Evolutionary conservation across 441 rosid species (phyloP).

Genomic region (Erodium chrysanthum): DNA sequence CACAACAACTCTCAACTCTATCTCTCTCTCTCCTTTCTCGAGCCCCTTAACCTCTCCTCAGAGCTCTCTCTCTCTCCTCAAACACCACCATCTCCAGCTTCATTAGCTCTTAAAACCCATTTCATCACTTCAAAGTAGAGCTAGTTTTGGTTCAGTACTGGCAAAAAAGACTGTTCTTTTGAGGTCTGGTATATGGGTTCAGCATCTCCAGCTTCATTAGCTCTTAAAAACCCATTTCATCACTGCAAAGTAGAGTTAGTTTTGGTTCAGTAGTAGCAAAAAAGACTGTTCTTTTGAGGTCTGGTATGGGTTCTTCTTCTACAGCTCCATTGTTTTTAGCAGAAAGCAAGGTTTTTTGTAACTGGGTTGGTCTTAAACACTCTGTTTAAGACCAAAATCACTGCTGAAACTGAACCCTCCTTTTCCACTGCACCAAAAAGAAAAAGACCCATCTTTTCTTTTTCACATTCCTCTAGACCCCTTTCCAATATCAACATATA

Average conservation of each 20-base stretch:
- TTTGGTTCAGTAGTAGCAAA: background rate
- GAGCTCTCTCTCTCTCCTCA: constrained; percentile 10
- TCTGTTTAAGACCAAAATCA: background rate
- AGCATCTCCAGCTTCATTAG: background rate
- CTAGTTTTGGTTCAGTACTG: background rate
- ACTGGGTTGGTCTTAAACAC: constrained; percentile 17
- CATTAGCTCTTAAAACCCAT: background rate
- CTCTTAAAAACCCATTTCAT: background rate
- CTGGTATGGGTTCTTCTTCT: background rate
- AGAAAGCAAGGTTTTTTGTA: background rate
- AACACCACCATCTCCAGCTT: background rate
- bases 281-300: background rate
- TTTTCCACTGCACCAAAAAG: background rate
- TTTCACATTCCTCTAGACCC: background rate
- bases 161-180: background rate
- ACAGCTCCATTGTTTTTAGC: background rate
- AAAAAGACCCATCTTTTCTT: constrained; percentile 1
- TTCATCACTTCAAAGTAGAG: background rate
- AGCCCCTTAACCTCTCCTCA: constrained; percentile 33
- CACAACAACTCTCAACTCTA: constrained; percentile 2
- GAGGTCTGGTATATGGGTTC: background rate
- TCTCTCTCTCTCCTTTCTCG: constrained; percentile 38
- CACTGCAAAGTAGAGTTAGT: background rate
- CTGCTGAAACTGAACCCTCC: background rate
- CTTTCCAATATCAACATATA: background rate